Evolutionary conservation across 768 basidiomycete genomes (phyloP), one percentile per base, ranked within the genome.

Genomic region (Gyrodon lividus): DNA sequence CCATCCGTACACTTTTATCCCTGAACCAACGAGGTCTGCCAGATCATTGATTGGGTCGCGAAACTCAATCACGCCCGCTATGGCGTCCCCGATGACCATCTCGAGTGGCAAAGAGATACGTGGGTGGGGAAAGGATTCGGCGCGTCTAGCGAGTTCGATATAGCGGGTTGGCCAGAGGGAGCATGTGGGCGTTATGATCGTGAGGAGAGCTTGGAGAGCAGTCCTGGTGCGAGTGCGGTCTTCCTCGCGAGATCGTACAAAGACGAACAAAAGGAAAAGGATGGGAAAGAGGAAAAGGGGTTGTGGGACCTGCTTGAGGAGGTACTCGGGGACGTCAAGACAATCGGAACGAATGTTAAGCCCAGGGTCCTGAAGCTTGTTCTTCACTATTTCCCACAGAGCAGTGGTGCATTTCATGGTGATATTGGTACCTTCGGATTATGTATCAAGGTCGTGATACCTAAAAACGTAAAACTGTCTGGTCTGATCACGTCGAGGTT

Each of bases 161-260:
- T 78, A 74, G 28, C 67, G 65, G 17, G 57, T 58, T 9, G 77
- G 72, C 78, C 77, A 78, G 37, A 75, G 69, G n/a, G 71, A 71
- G 39, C 66, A 70, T 1, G 73, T 73, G 5, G 80, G 77, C 2
- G 67, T 69, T n/a, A 80, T 48, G 31, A 81, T 54, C 4, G 67
- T 63, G 38, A 72, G 66, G 16, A 81, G 67, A 17, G 73, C 75
- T 56, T 69, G 70, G 28, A 71, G 61, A 34, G 63, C 54, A 4
- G 44, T 53, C 24, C 63, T 64, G 16, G 59, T 57, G 12, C 51
- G 54, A 17, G 37, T 43, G 14, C 35, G 46, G 34, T 55, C 52
- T 50, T 55, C 50, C 39, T 44, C 54, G 17, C 46, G 51, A 44
- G 47, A 10, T 34, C 52, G 46, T 37, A 34, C 43, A 46, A 62